These are phyloP conservation scores for Penicillium alfredii DNA, from an alignment of 495 filamentous ascomycete genomes.

Conservation along the genomic window DNA sequence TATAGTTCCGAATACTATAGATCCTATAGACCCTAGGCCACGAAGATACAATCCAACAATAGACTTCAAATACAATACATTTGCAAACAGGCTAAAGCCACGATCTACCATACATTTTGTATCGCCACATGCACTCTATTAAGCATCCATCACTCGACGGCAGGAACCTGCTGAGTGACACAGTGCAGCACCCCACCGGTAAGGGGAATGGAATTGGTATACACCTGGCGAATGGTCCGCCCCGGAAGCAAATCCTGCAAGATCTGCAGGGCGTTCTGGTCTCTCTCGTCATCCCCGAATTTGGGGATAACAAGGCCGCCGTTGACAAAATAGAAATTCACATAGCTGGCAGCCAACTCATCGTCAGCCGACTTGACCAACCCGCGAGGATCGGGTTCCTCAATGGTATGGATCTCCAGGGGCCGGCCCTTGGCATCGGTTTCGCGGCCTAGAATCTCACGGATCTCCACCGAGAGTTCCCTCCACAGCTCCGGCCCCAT, in stretches of 20 bases:
- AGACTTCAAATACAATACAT: too few relatives aligned
- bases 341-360: conserved; percentile 19
- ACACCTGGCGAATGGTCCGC: conserved; percentile 19
- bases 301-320: conserved; percentile 22
- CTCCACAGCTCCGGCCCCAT: conserved; percentile 13
- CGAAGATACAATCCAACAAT: too few relatives aligned
- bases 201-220: conserved; percentile 19
- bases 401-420: conserved; percentile 18
- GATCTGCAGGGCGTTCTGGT: conserved; percentile 16
- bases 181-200: conserved; percentile 26
- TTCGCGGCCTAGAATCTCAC: conserved; percentile 12
- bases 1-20: too few relatives aligned
- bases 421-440: conserved; percentile 21
- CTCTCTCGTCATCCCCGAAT: conserved; percentile 18
- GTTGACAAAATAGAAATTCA: conserved; percentile 28
- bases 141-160: not conserved
- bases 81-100: too few relatives aligned
- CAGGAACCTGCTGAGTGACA: conserved; percentile 22
- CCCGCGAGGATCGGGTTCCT: conserved; percentile 16
- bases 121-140: too few relatives aligned
- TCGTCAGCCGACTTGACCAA: conserved; percentile 14
- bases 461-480: conserved; percentile 18
- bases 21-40: too few relatives aligned
- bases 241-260: conserved; percentile 15
- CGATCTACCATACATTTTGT: too few relatives aligned